Percentiles rank a stretch among this genome's conserved stretches.
Conservation (phyloP, 306 rosid species). For the Coriaria nepalensis region DNA sequence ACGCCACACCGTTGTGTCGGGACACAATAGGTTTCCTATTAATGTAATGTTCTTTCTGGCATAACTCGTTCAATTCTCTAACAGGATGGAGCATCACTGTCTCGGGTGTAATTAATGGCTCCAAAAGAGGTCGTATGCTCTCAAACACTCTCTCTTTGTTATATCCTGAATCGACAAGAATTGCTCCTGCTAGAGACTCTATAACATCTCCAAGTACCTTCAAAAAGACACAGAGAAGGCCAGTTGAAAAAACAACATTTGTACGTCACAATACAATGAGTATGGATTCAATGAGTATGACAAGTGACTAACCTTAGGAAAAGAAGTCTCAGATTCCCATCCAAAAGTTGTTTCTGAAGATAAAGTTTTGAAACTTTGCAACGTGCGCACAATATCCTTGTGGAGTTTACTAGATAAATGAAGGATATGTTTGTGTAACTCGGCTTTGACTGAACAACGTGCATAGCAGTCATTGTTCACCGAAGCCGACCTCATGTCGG, state of each 20-base stretch:
- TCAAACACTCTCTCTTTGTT: conserved; percentile 32
- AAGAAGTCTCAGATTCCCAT: conserved; percentile 49
- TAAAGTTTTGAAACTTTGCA: conserved; percentile 17
- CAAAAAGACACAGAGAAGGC: neutral
- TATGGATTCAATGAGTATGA: too few species aligned
- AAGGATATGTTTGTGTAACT: conserved; percentile 50
- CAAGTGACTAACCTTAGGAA: conserved; percentile 53
- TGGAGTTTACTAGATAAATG: conserved; percentile 41
- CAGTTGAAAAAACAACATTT: neutral
- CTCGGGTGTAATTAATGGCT: conserved; percentile 55
- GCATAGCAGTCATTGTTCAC: conserved; percentile 75
- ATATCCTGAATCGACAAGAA: conserved; percentile 57
- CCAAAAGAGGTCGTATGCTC: conserved; percentile 54
- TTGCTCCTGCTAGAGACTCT: conserved; percentile 79
- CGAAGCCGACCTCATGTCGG: conserved; percentile 70
- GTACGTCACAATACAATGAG: too few species aligned
- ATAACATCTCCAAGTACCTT: conserved; percentile 77
- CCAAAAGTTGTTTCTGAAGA: conserved; percentile 42
- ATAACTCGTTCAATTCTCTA: conserved; percentile 32
- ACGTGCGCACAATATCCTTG: conserved; percentile 26
- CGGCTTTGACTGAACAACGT: conserved; percentile 40
- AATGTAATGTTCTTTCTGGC: conserved; percentile 24
- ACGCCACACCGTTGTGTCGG: conserved; percentile 8
- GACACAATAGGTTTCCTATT: conserved; percentile 5
- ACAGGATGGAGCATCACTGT: conserved; percentile 39